Conservation (phyloP, 495 filamentous ascomycete species). For the Neurospora sp. region DNA sequence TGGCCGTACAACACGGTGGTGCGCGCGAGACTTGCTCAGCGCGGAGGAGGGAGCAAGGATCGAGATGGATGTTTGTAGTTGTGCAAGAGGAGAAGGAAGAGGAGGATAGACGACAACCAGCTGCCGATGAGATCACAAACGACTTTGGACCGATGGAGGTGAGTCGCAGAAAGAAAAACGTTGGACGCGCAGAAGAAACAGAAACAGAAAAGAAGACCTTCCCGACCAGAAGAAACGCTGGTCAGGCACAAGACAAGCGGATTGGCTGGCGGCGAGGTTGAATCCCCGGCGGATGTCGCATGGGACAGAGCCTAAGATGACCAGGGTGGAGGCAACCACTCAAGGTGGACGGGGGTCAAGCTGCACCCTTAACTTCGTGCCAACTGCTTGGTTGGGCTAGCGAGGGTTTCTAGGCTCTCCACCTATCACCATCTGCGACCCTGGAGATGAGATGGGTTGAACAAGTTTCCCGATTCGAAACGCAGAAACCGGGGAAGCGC, state of each 20-base stretch:
- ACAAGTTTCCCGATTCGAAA: neutral
- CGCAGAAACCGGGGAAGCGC: neutral
- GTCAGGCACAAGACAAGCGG: conserved; percentile 5
- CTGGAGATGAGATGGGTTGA: neutral
- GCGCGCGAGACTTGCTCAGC: conserved; percentile 10
- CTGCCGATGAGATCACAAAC: neutral
- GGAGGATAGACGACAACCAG: neutral
- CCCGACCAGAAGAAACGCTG: conserved; percentile 7
- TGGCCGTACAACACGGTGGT: conserved; percentile 3
- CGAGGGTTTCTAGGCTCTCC: neutral
- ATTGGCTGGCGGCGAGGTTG: conserved; percentile 11
- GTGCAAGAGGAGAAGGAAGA: neutral
- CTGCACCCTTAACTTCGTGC: conserved; percentile 7
- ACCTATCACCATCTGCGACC: neutral
- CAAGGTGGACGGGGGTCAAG: neutral
- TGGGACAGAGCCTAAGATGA: conserved; percentile 2
- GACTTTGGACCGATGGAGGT: neutral
- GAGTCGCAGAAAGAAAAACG: neutral
- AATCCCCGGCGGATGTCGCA: conserved; percentile 2
- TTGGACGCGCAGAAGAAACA: conserved; percentile 6
- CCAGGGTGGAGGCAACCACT: conserved; percentile 11
- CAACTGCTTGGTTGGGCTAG: conserved; percentile 5
- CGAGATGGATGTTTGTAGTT: neutral
- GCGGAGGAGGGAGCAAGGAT: conserved; percentile 6
- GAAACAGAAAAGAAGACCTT: conserved; percentile 1